Evolutionary conservation across 1,284 basidiomycete species (phyloP).

Genomic region (Acaromyces ingoldii): DNA sequence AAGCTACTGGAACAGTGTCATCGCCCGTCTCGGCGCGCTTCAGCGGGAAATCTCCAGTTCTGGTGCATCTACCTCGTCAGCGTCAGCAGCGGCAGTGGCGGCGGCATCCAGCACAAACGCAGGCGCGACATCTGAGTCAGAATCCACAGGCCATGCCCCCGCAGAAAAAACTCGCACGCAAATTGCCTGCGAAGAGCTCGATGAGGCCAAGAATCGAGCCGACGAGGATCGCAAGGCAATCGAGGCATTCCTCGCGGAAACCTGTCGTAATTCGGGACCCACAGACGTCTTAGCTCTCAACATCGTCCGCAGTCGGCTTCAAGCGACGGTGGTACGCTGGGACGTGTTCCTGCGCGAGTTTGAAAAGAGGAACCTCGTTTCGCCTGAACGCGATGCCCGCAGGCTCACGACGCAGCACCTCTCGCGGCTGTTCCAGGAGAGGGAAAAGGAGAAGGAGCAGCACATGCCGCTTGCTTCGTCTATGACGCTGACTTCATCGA

Average conservation of each 20-base stretch:
- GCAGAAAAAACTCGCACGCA: too few species aligned
- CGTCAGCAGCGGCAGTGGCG: too few species aligned
- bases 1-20: slow-evolving; percentile 60
- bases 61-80: neutral
- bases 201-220: slow-evolving; percentile 7
- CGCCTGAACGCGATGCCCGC: slow-evolving; percentile 53
- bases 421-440: slow-evolving; percentile 57
- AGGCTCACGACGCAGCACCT: slow-evolving; percentile 52
- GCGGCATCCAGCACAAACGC: too few species aligned
- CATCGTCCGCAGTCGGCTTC: slow-evolving; percentile 75
- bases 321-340: slow-evolving; percentile 95
- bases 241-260: neutral
- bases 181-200: too few species aligned
- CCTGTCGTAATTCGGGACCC: slow-evolving; percentile 1
- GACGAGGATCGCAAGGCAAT: slow-evolving; percentile 22
- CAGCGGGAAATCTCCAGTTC: slow-evolving; percentile 22
- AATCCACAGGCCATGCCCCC: too few species aligned
- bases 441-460: slow-evolving; percentile 1
- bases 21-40: slow-evolving; percentile 57
- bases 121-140: too few species aligned
- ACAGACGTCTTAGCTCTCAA: slow-evolving; percentile 65
- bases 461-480: too few species aligned
- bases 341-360: slow-evolving; percentile 70
- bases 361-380: slow-evolving; percentile 51
- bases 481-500: too few species aligned